These are phyloP conservation scores for Citrus unshiu DNA, from an alignment of 345 rosid genomes.

Conservation along the genomic window DNA sequence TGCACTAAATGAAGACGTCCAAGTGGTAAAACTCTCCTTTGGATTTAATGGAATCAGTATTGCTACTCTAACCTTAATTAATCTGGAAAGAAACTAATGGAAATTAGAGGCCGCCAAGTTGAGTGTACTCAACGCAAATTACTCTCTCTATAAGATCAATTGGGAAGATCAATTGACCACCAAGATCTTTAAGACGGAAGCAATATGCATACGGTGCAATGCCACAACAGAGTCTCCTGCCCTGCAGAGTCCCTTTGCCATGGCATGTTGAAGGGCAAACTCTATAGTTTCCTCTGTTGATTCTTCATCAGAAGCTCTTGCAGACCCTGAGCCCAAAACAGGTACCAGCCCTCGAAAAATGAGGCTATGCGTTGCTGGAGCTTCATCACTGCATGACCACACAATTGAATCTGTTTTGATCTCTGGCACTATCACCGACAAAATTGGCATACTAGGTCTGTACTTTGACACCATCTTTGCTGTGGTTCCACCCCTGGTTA, in stretches of 20 bases:
- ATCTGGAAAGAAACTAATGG: background rate
- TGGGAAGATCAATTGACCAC: slow-evolving; percentile 28
- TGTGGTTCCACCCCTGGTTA: slow-evolving; percentile 55
- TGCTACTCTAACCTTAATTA: background rate
- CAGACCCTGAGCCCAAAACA: slow-evolving; percentile 42
- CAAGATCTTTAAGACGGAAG: slow-evolving; percentile 54
- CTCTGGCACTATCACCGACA: slow-evolving; percentile 49
- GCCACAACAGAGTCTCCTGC: slow-evolving; percentile 48
- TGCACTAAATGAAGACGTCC: background rate
- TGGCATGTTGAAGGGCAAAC: slow-evolving; percentile 40
- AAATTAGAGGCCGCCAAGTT: background rate
- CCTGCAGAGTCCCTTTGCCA: slow-evolving; percentile 45
- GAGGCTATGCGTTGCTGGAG: slow-evolving; percentile 58
- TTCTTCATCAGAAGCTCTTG: slow-evolving; percentile 38
- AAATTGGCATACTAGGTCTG: slow-evolving; percentile 57
- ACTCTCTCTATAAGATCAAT: slow-evolving; percentile 4
- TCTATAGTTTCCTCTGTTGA: slow-evolving; percentile 55
- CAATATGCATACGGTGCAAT: slow-evolving; percentile 48
- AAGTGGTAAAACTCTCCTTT: background rate
- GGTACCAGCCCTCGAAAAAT: slow-evolving; percentile 56
- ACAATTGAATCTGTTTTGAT: slow-evolving; percentile 44
- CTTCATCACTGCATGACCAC: slow-evolving; percentile 47
- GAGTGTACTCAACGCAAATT: background rate
- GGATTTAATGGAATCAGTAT: background rate
- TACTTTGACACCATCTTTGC: slow-evolving; percentile 58